Conservation (phyloP, 176 grass and related monocot genomes). For the Oryza punctata region DNA sequence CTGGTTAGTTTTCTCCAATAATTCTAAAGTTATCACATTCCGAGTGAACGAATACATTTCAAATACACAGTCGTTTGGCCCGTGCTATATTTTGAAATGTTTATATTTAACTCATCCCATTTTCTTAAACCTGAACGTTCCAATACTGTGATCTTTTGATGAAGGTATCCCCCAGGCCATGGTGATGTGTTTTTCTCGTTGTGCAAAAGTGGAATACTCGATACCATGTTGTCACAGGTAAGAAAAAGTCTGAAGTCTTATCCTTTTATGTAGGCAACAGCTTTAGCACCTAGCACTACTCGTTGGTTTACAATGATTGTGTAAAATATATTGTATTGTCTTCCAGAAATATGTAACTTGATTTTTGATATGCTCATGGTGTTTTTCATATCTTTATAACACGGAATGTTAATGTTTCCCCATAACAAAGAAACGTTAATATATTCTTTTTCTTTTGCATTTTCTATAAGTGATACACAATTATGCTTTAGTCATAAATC, state of each 20-base stretch:
- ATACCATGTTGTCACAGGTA: constrained; percentile 80
- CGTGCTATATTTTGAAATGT: not conserved
- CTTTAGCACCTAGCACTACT: not conserved
- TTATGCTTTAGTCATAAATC: not conserved
- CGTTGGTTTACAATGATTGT: not conserved
- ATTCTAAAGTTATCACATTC: not conserved
- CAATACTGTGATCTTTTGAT: constrained; percentile 7
- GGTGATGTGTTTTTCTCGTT: constrained; percentile 91
- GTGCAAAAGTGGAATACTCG: constrained; percentile 88
- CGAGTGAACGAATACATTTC: too few relatives aligned
- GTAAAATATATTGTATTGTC: too few relatives aligned
- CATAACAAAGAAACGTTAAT: not conserved
- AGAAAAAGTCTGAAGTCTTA: not conserved
- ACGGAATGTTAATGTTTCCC: not conserved
- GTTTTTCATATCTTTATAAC: not conserved
- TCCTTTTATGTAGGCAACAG: not conserved
- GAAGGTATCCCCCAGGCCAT: constrained; percentile 94
- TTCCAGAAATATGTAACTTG: too few relatives aligned
- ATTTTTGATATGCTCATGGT: not conserved
- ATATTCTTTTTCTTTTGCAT: too few relatives aligned
- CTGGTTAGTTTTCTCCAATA: constrained; percentile 63
- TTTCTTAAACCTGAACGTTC: not conserved
- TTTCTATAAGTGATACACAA: not conserved
- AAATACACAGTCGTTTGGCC: not conserved
- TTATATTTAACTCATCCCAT: not conserved